Evolutionary conservation across 164 flowering plant genomes (phyloP).

Genomic region (Echeveria elegans): DNA sequence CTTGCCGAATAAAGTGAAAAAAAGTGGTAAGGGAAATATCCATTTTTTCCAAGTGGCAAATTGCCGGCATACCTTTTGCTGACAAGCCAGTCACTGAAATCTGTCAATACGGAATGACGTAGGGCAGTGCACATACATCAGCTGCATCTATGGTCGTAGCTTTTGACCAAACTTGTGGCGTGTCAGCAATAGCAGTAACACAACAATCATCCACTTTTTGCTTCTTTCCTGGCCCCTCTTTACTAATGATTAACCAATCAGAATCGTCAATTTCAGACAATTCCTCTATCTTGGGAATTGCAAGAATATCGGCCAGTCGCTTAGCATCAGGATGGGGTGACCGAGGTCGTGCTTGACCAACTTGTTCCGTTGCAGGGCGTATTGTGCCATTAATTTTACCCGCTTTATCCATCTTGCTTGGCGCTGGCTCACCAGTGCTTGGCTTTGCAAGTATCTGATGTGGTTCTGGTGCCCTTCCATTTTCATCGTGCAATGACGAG

Average conservation of each 20-base stretch:
- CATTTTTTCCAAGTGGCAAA: slow-evolving; percentile 14
- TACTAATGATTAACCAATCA: slow-evolving; percentile 48
- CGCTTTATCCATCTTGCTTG: slow-evolving; percentile 27
- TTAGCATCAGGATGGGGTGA: slow-evolving; percentile 72
- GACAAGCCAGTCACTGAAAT: slow-evolving; percentile 8
- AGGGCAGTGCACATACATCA: slow-evolving; percentile 67
- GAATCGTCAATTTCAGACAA: slow-evolving; percentile 51
- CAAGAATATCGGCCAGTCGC: slow-evolving; percentile 40
- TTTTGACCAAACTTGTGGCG: slow-evolving; percentile 57
- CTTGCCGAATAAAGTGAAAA: slow-evolving; percentile 23
- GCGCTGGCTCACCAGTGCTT: slow-evolving; percentile 22
- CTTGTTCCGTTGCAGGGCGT: slow-evolving; percentile 12
- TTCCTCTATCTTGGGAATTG: slow-evolving; percentile 57
- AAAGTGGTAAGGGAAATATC: slow-evolving; percentile 12
- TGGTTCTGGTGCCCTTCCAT: slow-evolving; percentile 33
- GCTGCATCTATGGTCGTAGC: slow-evolving; percentile 47
- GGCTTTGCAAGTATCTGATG: slow-evolving; percentile 21
- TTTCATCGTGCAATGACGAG: slow-evolving; percentile 22
- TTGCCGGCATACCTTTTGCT: slow-evolving; percentile 14
- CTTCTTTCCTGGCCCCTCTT: slow-evolving; percentile 17
- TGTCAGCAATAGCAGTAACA: slow-evolving; percentile 16
- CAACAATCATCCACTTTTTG: slow-evolving; percentile 18
- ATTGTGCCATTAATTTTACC: slow-evolving; percentile 41
- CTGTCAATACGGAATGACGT: slow-evolving; percentile 72
- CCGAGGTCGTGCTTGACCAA: slow-evolving; percentile 26